A percentile compares a stretch with the other conserved stretches of the same genome.
These are phyloP conservation scores for Leucosporidium scottii DNA, from an alignment of 768 basidiomycete genomes.

Conservation along the genomic window DNA sequence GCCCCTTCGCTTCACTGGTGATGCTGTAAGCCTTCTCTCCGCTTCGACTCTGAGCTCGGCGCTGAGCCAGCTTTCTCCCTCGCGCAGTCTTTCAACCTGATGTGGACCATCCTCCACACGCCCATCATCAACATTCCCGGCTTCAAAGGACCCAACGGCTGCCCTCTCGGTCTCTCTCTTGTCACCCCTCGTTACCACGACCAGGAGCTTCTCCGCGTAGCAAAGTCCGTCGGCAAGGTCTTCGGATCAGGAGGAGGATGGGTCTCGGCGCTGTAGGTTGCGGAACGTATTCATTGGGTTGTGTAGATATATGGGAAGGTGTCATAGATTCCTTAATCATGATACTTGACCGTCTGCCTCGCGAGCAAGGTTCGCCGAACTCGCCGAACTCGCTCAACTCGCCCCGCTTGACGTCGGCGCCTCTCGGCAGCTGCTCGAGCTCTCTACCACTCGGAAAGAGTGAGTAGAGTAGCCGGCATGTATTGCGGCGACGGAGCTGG, in stretches of 20 bases:
- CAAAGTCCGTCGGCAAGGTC: constrained; percentile 34
- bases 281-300: background rate
- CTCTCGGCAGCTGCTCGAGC: too few species aligned
- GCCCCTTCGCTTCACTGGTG: constrained; percentile 34
- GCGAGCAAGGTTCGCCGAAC: too few species aligned
- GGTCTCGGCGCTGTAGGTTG: constrained; percentile 6
- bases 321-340: too few species aligned
- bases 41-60: background rate
- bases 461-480: too few species aligned
- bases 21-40: constrained; percentile 7
- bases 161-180: constrained; percentile 41
- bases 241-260: constrained; percentile 32
- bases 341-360: too few species aligned
- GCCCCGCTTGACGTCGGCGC: too few species aligned
- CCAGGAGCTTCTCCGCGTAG: constrained; percentile 34
- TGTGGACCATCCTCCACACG: constrained; percentile 40
- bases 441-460: too few species aligned
- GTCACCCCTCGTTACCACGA: constrained; percentile 40
- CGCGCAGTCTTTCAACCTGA: constrained; percentile 30
- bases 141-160: constrained; percentile 36
- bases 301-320: too few species aligned
- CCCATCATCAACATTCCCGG: constrained; percentile 39
- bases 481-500: too few species aligned
- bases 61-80: background rate
- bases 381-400: too few species aligned